Base-by-base conservation (phyloP, 164 flowering plant genomes). In the Chimonanthus salicifolius region DNA sequence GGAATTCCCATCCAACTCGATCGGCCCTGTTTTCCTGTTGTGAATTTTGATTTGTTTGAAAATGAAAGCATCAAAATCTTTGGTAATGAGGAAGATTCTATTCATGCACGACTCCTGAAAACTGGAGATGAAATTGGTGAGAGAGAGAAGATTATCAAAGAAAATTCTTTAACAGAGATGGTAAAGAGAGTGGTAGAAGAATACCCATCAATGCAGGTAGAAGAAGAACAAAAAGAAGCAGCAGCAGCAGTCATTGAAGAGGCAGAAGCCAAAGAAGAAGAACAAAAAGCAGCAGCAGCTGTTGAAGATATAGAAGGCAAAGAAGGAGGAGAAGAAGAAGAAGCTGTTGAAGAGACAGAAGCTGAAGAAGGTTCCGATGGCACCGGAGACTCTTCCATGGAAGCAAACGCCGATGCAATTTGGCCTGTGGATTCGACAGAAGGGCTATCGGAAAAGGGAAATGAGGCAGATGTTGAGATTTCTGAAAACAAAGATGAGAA, bases 371-470 rank as follows among this genome's bases (percentile, higher is more conserved):
- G 50, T 3, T 74, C 79, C 7, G 77, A 75, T 64, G 79, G 72
- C 68, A 78, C 83, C 45, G 70, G 54, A 5, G 69, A 74, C 62
- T 77, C 84, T 64, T 76, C 85, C 9, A 60, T 68, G 66, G 84
- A 78, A 48, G 80, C 82, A 20, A 78, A 72, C 47, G 73, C 74
- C 0, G 84, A 78, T 20, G 72, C 80, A 72, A 49, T 80, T 10
- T 79, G 85, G 87, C 87, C 83, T 7, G 74, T 60, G 3, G 85
- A 78, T 50, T 54, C 70, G 21, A 69, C 76, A 1, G 83, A 78
- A n/a, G 47, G 4, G 47, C 15, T 54, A 54, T 10, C n/a, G 60
- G 33, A 47, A 75, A 54, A 74, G 43, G 64, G 69, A 33, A 77
- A 13, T 3, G 75, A 46, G 10, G 2, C 68, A 3, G 10, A 47